Evolutionary conservation across 495 filamentous ascomycete species (phyloP), one percentile per base, ranked within the genome.

Genomic region (Hypoxylon lienhwacheense): DNA sequence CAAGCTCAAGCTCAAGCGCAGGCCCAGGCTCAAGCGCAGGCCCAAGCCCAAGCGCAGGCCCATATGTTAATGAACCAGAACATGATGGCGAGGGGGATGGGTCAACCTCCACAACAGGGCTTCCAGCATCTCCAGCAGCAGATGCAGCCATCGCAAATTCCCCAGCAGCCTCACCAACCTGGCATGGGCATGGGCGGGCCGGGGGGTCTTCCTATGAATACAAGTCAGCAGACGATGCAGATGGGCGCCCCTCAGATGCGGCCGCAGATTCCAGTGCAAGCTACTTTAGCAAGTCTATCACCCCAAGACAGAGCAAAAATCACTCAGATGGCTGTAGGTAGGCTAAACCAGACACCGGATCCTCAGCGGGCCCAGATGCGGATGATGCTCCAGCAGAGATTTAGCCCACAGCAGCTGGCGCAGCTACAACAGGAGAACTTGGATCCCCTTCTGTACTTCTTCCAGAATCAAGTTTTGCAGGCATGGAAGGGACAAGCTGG

Each of bases 101-200:
- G 66, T 0, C 75, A 75, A 50, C 70, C 61, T 1, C 39, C 61
- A 0, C 74, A 73, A 45, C 71, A 69, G 50, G 63, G 63, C 7
- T 78, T 81, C 31, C 75, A 72, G 32, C 72, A 75, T 25, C 67
- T 78, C 24, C 73, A 75, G 25, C 74, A 77, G 21, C 78, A 66
- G 31, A 78, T 76, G 73, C 77, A 80, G 53, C 61, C 72, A 0
- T 69, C 72, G 1, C 69, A 58, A 29, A 69, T 77, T 11, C 69
- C 73, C 6, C 65, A 66, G 24, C 75, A 71, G 14, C 68, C 69
- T 39, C 57, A 64, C 6, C 73, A 72, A 32, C 49, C 70, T 15
- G 60, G 49, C 14, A 68, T 74, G 57, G 68, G 70, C 8, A 66
- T 74, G 64, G 52, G 41, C 1, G 66, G 66, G 14, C 64, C 61